Conservation (phyloP, 345 rosid species). For the Heritiera littoralis region DNA sequence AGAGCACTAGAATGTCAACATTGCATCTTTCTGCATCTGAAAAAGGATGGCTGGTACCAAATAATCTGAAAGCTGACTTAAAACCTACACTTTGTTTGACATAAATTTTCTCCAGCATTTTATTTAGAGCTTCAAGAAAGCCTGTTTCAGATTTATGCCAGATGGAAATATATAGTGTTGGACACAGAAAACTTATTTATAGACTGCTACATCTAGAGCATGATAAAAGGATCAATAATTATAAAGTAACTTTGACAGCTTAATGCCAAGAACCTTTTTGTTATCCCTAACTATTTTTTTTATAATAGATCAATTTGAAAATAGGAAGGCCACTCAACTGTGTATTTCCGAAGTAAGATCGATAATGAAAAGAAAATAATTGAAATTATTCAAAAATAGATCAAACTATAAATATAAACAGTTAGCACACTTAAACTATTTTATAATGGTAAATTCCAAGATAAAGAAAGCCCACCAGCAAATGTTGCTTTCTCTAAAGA, state of each 20-base stretch:
- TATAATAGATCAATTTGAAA: not conserved
- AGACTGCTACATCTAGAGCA: not conserved
- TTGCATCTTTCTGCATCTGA: not conserved
- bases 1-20: not conserved
- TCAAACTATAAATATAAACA: conserved; percentile 1
- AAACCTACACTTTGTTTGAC: not conserved
- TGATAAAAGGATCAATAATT: not conserved
- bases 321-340: not conserved
- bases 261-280: not conserved
- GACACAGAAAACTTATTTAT: not conserved
- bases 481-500: not conserved
- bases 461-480: not conserved
- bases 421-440: not conserved
- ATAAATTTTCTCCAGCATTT: not conserved
- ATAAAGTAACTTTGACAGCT: not conserved
- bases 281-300: not conserved
- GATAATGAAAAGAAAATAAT: not conserved
- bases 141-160: not conserved
- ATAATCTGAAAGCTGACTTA: not conserved
- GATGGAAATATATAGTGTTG: not conserved
- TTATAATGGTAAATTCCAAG: not conserved
- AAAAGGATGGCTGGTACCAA: not conserved
- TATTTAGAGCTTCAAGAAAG: not conserved
- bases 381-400: not conserved
- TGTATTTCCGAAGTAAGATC: not conserved